Conservation (phyloP, 768 basidiomycete species). For the Tylopilus vinaceipallidus region DNA sequence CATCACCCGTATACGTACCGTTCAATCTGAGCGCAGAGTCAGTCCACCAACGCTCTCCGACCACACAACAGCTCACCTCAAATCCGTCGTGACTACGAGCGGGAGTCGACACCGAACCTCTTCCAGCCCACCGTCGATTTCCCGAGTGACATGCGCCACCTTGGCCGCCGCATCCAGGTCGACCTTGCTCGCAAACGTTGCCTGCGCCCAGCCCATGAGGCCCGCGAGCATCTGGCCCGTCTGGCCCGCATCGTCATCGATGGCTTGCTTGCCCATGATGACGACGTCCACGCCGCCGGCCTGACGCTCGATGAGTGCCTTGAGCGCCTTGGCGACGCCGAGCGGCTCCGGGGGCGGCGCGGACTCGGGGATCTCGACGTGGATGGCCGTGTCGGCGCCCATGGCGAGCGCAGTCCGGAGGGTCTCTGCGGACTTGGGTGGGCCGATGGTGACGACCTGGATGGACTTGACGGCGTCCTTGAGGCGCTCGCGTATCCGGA, state of each 20-base stretch:
- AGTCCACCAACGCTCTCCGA: background rate
- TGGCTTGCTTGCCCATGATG: conserved; percentile 96
- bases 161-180: conserved; percentile 63
- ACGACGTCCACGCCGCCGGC: conserved; percentile 73
- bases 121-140: conserved; percentile 94
- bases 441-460: conserved; percentile 92
- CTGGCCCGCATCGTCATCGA: conserved; percentile 94
- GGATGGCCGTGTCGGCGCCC: conserved; percentile 93
- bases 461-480: conserved; percentile 81
- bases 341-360: conserved; percentile 84
- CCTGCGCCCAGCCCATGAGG: conserved; percentile 88
- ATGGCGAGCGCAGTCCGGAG: conserved; percentile 96
- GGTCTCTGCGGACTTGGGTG: conserved; percentile 83
- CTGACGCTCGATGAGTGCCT: conserved; percentile 67
- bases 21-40: conserved; percentile 53
- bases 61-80: conserved; percentile 59
- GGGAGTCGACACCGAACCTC: conserved; percentile 79
- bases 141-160: conserved; percentile 72
- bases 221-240: conserved; percentile 98
- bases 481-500: conserved; percentile 84
- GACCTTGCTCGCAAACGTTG: conserved; percentile 90
- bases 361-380: conserved; percentile 80
- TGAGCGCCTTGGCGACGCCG: conserved; percentile 83
- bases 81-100: conserved; percentile 86
- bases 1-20: conserved; percentile 40